Base-by-base conservation (phyloP, 805 yeast species). In the Metschnikowia aberdeeniae region DNA sequence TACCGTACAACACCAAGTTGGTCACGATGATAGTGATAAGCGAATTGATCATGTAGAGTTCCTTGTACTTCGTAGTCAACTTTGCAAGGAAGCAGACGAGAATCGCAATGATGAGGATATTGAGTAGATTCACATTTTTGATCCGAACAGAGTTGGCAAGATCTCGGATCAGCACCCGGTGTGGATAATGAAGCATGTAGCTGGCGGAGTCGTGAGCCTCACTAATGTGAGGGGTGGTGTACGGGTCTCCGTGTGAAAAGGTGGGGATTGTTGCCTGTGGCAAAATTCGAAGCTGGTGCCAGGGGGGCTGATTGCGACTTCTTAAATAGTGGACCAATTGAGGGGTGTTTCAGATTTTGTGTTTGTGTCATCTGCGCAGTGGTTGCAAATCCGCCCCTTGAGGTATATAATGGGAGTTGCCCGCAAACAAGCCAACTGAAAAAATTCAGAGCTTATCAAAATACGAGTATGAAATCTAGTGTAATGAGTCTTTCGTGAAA, bases 1-100 rank as follows among this genome's bases (percentile, higher is more conserved):
- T 81, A 0, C 96, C 97, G 61, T 82, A 87, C 5, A 92, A 69
- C 4, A 90, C 81, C 26, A 86, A 66, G 58, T 92, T 92, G 1
- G 97, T 84, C 20, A 82, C 78, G 47, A 88, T 77, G 31, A 89
- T 86, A 12, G 97, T 88, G n/a, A 84, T 61, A 27, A 89, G 64
- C 1, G 93, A 82, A 39, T 81, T 79, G 46, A 67, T 72, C 49
- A 77, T 75, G 61, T 89, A 89, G 44, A 84, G 58, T 7, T 67
- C 69, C 42, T 80, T 80, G 57, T 84, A 85, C 42, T 73, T 71
- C 26, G 78, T 71, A 6, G 87, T 77, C 40, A 82, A 67, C 45
- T 74, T 76, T 44, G 74, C 54, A 10, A 86, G 61, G 32, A 82
- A 67, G 30, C 59, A 55, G 2, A 81, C 74, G 54, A 84, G 73